Evolutionary conservation across 495 filamentous ascomycete genomes (phyloP).

Genomic region (Xylaria scruposa): DNA sequence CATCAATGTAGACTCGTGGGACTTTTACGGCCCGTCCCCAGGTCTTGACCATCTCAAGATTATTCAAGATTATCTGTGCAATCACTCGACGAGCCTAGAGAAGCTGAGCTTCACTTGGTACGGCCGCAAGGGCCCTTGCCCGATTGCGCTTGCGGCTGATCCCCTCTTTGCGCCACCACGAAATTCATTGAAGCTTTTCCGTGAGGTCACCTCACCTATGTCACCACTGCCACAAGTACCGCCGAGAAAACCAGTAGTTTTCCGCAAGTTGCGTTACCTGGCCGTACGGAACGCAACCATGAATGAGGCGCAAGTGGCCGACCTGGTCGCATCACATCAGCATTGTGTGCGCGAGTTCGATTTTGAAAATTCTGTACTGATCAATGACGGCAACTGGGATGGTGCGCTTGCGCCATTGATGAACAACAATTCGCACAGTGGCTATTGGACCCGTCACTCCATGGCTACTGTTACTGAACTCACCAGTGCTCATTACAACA

Average conservation of each 20-base stretch:
- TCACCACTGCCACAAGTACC: slow-evolving; percentile 55
- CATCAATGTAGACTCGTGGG: slow-evolving; percentile 70
- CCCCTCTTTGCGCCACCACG: slow-evolving; percentile 63
- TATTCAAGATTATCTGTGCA: slow-evolving; percentile 73
- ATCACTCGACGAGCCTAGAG: slow-evolving; percentile 65
- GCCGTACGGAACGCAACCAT: slow-evolving; percentile 70
- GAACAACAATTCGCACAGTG: slow-evolving; percentile 37
- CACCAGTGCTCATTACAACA: slow-evolving; percentile 16
- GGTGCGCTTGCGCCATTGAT: slow-evolving; percentile 73
- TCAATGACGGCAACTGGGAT: slow-evolving; percentile 71
- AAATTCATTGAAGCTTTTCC: slow-evolving; percentile 56
- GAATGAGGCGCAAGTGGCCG: slow-evolving; percentile 69
- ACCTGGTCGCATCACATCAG: slow-evolving; percentile 66
- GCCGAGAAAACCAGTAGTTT: slow-evolving; percentile 55
- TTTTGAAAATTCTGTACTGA: slow-evolving; percentile 71
- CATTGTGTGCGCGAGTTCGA: slow-evolving; percentile 71
- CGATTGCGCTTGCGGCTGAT: slow-evolving; percentile 68
- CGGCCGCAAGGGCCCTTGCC: slow-evolving; percentile 69
- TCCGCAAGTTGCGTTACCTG: slow-evolving; percentile 66
- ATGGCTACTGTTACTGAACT: slow-evolving; percentile 38
- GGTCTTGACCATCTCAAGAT: slow-evolving; percentile 76
- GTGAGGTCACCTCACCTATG: slow-evolving; percentile 62
- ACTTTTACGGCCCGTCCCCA: slow-evolving; percentile 58
- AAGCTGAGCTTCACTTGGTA: slow-evolving; percentile 74
- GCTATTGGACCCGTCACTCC: slow-evolving; percentile 52